These are phyloP conservation scores for Cylindrotheca closterium DNA, from an alignment of 108 stramenopile species.

Conservation along the genomic window DNA sequence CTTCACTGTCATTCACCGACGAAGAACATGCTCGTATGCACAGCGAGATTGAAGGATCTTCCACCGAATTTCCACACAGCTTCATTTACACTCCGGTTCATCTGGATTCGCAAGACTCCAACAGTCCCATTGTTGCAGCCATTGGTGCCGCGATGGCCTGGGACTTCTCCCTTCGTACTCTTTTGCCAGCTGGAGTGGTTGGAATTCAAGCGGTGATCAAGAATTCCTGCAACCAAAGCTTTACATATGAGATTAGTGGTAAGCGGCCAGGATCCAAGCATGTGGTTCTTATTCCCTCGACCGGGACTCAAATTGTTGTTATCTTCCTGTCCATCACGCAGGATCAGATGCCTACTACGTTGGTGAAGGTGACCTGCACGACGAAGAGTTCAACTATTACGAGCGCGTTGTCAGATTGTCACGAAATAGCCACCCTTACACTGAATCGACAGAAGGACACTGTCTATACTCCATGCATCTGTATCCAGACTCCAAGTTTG, in stretches of 20 bases:
- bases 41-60: neutral
- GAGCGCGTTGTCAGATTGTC: too few relatives aligned
- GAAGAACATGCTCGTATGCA: neutral
- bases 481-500: slow-evolving; percentile 9
- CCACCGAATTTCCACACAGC: too few relatives aligned
- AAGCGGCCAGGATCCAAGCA: too few relatives aligned
- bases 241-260: slow-evolving; percentile 38
- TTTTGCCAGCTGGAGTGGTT: slow-evolving; percentile 34
- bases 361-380: too few relatives aligned
- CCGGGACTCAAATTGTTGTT: too few relatives aligned
- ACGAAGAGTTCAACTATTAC: too few relatives aligned
- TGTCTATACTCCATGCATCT: neutral
- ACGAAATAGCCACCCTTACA: too few relatives aligned
- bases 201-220: slow-evolving; percentile 46
- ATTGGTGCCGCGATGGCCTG: neutral
- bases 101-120: neutral
- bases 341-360: too few relatives aligned
- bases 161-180: neutral
- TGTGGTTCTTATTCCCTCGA: too few relatives aligned
- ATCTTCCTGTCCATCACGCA: too few relatives aligned
- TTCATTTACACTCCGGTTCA: neutral
- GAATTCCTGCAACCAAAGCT: slow-evolving; percentile 30
- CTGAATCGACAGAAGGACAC: too few relatives aligned
- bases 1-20: neutral
- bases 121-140: neutral